Base-by-base conservation (phyloP, 1,139 yeast species). In the Nadsonia commutata region DNA sequence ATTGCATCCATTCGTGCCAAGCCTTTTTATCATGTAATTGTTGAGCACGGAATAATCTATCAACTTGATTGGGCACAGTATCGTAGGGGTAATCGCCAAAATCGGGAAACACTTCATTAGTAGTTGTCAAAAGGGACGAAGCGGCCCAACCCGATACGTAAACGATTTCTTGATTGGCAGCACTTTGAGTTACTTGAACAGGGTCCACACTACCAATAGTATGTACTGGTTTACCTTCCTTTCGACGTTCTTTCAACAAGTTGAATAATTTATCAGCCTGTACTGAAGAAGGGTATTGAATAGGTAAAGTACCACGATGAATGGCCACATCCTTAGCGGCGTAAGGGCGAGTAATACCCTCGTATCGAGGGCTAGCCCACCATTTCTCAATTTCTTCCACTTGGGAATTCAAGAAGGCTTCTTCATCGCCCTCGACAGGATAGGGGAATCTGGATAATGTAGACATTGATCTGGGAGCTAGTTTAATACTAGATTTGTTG, bases 61-160 rank as follows among this genome's bases (percentile, higher is more conserved):
- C 78, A 3, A 76, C 82, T 53, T 74, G 78, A 52, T 72, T 74
- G 22, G 82, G 82, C 2, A 77, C 80, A 0, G 82, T 77, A 51
- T 76, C 78, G 56, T 76, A 76, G 1, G 80, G 80, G 52, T 75
- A 75, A 53, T 75, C 80, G 18, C 79, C 80, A 50, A 73, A 71
- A 53, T 73, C 80, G 2, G 80, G 78, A 6, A 75, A 68, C 2
- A 73, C 77, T 49, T 75, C 80, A 51, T 74, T 71, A 4, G 79
- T 74, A 2, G 78, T 68, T 6, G 77, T 72, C 46, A 73, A 60
- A 17, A 73, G 64, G 5, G 72, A 62, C 2, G 75, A 70, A 42
- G 76, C 72, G 1, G 78, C 79, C 72, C 80, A 75, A 2, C 83
- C 82, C 18, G 79, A 72, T 11, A 76, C 71, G 52, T 77, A 77